Evolutionary conservation across 495 filamentous ascomycete genomes (phyloP), one percentile per base, ranked within the genome.

Genomic region (Hypoxylon crocopeplum): DNA sequence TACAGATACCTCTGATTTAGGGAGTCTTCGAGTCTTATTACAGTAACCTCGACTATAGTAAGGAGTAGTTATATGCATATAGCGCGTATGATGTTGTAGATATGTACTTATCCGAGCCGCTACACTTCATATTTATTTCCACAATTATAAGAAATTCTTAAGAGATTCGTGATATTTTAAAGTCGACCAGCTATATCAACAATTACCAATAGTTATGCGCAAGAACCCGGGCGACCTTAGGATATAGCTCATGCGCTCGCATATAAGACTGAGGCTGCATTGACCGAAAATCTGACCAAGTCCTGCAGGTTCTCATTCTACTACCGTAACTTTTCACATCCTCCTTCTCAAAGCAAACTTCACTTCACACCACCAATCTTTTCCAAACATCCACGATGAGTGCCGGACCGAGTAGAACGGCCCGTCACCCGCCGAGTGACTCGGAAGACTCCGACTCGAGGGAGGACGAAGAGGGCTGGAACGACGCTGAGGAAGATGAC

Each of bases 401-500:
- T 20, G 30, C 65, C 30, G 25, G 39, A 27, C 38, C 22, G 16
- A 50, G 38, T 25, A 50, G 20, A 16, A 40, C 33, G 46, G 36
- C 37, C 15, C 50, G 19, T 16, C 50, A 29, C 37, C 62, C 50
- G 11, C 33, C 29, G 1, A 66, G 61, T 50, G 67, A 69, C 22
- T 67, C 68, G 0, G 52, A 47, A 2, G 66, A 64, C 48, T 67
- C 68, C 5, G 67, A 65, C 59, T 70, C 68, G 4, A 37, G 54
- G 29, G 56, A 49, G 20, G 73, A 82, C 36, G 88, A 90, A 39
- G 85, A 87, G 68, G 86, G 85, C 16, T 96, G 92, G 92, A 86
- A 91, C 69, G 91, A 95, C 73, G 82, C 86, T 21, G 89, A 82
- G 7, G 67, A 44, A 17, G 85, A 88, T 55, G 66, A 92, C 53